Percentiles rank a stretch among this genome's conserved stretches.
phyloP scores from a whole-genome alignment of 2,329 filamentous ascomycete species.

The Diaporthe sp. region DNA sequence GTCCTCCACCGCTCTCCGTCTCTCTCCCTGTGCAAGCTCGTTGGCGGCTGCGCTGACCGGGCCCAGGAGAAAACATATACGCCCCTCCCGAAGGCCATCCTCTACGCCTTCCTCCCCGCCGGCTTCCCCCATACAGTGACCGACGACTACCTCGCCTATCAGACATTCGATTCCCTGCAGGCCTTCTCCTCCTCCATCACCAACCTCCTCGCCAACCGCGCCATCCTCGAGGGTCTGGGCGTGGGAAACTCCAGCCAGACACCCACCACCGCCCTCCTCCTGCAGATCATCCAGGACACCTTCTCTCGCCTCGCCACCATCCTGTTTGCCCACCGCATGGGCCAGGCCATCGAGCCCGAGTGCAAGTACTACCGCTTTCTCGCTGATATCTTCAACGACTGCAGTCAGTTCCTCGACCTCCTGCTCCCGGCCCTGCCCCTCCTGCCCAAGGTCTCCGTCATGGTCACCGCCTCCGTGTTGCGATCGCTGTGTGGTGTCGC shows the following conservation, averaged over 20 bases:
- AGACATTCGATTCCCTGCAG: slow-evolving; percentile 81
- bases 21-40: not conserved
- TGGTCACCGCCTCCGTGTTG: slow-evolving; percentile 66
- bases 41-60: not conserved
- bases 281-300: slow-evolving; percentile 86
- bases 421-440: slow-evolving; percentile 80
- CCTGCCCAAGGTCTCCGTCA: slow-evolving; percentile 62
- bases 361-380: slow-evolving; percentile 91
- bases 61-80: slow-evolving; percentile 53
- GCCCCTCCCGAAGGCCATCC: slow-evolving; percentile 54
- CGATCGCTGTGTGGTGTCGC: slow-evolving; percentile 86
- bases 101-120: slow-evolving; percentile 86
- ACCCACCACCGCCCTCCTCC: slow-evolving; percentile 83
- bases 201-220: slow-evolving; percentile 83
- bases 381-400: slow-evolving; percentile 90
- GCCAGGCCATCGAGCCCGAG: slow-evolving; percentile 87
- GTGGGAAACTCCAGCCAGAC: slow-evolving; percentile 85
- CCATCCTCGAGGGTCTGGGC: slow-evolving; percentile 84
- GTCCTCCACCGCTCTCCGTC: not conserved
- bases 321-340: slow-evolving; percentile 85
- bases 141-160: slow-evolving; percentile 84
- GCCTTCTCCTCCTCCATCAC: slow-evolving; percentile 89
- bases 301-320: slow-evolving; percentile 88
- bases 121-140: slow-evolving; percentile 93
- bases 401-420: slow-evolving; percentile 87